A percentile compares a stretch with the other conserved stretches of the same genome.
phyloP scores from a whole-genome alignment of 257 asterid genomes.

The Nemophila menziesii region DNA sequence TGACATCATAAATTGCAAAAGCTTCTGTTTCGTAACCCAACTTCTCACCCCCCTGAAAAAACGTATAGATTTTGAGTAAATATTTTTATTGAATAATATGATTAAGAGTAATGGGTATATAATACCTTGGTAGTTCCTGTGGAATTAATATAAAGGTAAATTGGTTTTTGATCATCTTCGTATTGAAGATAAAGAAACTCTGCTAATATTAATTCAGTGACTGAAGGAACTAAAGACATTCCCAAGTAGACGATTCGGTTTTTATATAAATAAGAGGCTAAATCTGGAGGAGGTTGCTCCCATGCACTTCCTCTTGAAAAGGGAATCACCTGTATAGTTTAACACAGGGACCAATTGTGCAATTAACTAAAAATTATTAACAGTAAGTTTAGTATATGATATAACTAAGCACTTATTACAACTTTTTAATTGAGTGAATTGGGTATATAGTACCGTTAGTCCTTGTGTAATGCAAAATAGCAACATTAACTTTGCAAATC shows the following conservation, averaged over 20 bases:
- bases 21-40: conserved; percentile 95
- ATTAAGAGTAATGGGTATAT: conserved; percentile 7
- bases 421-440: too few species aligned
- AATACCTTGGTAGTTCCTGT: conserved; percentile 94
- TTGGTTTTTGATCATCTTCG: conserved; percentile 75
- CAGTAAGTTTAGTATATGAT: too few species aligned
- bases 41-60: conserved; percentile 73
- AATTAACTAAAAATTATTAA: too few species aligned
- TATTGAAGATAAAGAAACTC: conserved; percentile 83
- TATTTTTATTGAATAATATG: not conserved
- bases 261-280: conserved; percentile 73
- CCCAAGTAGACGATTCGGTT: conserved; percentile 93
- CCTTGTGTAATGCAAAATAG: too few species aligned
- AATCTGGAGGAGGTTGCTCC: conserved; percentile 97
- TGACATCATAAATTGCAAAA: conserved; percentile 80
- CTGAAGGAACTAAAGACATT: conserved; percentile 84
- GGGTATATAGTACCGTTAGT: too few species aligned
- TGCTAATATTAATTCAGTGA: conserved; percentile 82
- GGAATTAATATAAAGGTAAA: conserved; percentile 83
- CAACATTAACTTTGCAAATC: too few species aligned
- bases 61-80: conserved; percentile 1
- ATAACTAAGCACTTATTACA: too few species aligned
- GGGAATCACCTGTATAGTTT: conserved; percentile 69
- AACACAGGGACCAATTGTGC: too few species aligned
- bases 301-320: conserved; percentile 75